Percentiles rank a stretch among this genome's conserved stretches.
Evolutionary conservation across 208 protist genomes (phyloP).

Genomic region (Eutreptiella sp.): DNA sequence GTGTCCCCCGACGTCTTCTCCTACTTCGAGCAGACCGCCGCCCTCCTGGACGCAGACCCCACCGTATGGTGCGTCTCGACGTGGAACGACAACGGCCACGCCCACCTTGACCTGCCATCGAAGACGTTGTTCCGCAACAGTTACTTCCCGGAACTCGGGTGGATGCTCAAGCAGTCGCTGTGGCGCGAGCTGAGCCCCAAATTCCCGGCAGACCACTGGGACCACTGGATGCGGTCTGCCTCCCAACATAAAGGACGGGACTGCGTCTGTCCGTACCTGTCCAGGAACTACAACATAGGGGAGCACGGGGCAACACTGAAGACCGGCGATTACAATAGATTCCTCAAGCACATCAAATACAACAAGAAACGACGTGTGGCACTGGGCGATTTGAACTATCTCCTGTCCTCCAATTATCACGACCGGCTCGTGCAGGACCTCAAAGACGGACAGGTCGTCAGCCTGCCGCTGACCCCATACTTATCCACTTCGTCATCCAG

Average conservation of each 20-base stretch:
- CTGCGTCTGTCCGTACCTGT: slow-evolving; percentile 29
- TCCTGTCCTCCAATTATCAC: no score
- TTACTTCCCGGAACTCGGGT: slow-evolving; percentile 43
- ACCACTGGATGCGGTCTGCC: slow-evolving; percentile 39
- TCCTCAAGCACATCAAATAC: slow-evolving; percentile 15
- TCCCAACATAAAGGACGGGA: slow-evolving; percentile 18
- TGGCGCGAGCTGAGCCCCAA: slow-evolving; percentile 29
- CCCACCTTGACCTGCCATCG: background rate
- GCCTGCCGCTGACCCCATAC: background rate
- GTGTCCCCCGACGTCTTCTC: slow-evolving; percentile 27
- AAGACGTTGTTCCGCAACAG: slow-evolving; percentile 21
- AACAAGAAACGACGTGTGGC: background rate
- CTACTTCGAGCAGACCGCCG: slow-evolving; percentile 26
- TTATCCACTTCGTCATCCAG: background rate
- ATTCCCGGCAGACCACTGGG: slow-evolving; percentile 35
- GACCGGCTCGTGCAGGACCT: no score
- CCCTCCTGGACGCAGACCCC: slow-evolving; percentile 29
- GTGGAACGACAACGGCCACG: slow-evolving; percentile 42
- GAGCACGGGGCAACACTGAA: slow-evolving; percentile 16
- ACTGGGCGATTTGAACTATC: slow-evolving; percentile 22
- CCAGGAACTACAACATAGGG: slow-evolving; percentile 32
- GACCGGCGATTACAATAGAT: slow-evolving; percentile 21
- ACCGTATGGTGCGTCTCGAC: slow-evolving; percentile 39
- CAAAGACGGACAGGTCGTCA: background rate
- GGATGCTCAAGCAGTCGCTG: slow-evolving; percentile 27